A percentile compares a stretch with the other conserved stretches of the same genome.
Evolutionary conservation across 2,329 filamentous ascomycete species (phyloP).

Genomic region (Apiospora pterosperma): DNA sequence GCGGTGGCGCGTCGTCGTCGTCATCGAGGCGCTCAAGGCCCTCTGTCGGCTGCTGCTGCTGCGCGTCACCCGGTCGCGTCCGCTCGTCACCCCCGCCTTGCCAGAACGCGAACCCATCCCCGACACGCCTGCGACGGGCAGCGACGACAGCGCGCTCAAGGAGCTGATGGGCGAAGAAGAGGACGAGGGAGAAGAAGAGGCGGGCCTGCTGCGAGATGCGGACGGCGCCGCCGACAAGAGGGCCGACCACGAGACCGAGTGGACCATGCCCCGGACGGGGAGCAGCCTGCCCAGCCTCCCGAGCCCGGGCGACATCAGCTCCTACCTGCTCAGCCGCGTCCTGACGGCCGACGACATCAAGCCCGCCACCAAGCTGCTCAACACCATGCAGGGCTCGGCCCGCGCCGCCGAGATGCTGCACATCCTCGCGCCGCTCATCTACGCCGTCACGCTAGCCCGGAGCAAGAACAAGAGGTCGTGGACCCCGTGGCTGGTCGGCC

Average conservation of each 20-base stretch:
- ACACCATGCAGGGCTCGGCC: conserved; percentile 68
- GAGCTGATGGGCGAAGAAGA: conserved; percentile 34
- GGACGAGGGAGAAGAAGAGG: conserved; percentile 34
- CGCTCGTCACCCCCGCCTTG: conserved; percentile 77
- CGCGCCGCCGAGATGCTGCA: conserved; percentile 88
- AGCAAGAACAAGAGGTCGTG: conserved; percentile 74
- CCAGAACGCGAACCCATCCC: conserved; percentile 82
- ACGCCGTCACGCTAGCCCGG: conserved; percentile 77
- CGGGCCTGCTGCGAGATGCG: conserved; percentile 28
- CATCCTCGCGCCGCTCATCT: conserved; percentile 83
- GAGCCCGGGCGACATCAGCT: conserved; percentile 75
- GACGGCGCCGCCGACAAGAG: conserved; percentile 36
- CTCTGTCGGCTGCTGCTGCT: conserved; percentile 77
- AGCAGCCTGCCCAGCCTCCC: conserved; percentile 82
- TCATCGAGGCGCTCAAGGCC: conserved; percentile 84
- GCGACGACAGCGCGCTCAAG: conserved; percentile 40
- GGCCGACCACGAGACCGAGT: conserved; percentile 59
- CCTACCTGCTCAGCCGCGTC: conserved; percentile 84
- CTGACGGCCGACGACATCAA: conserved; percentile 97
- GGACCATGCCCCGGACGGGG: conserved; percentile 93
- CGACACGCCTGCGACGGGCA: conserved; percentile 48
- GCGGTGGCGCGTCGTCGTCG: conserved; percentile 82
- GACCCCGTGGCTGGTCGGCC: conserved; percentile 86
- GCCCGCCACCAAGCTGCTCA: conserved; percentile 81
- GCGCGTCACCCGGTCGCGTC: conserved; percentile 77